A percentile compares a stretch with the other conserved stretches of the same genome.
Evolutionary conservation across 148 eudicot species (phyloP).

Genomic region (Rhododendron griersonianum): DNA sequence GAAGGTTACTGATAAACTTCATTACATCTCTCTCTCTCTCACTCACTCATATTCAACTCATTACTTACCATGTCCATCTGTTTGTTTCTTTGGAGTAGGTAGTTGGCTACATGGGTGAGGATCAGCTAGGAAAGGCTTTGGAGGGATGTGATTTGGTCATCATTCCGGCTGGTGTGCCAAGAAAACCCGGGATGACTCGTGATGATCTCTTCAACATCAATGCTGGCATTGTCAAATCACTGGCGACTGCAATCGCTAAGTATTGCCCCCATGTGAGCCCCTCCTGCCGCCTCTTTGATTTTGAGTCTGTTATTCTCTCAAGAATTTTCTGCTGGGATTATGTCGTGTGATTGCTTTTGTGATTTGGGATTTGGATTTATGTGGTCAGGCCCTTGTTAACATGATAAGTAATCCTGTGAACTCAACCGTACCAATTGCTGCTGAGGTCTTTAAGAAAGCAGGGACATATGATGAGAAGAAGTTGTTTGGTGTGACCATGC

Average conservation of each 20-base stretch:
- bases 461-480: slow-evolving; percentile 85
- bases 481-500: slow-evolving; percentile 91
- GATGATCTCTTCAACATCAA: slow-evolving; percentile 98
- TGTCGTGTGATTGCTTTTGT: not conserved
- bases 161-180: slow-evolving; percentile 97
- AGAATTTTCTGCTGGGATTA: not conserved
- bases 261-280: slow-evolving; percentile 82
- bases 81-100: slow-evolving; percentile 37
- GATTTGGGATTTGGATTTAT: slow-evolving; percentile 13
- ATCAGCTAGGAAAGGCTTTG: slow-evolving; percentile 65
- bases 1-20: not conserved
- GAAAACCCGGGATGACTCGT: slow-evolving; percentile 99
- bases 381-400: slow-evolving; percentile 70
- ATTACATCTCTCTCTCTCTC: not conserved
- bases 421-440: slow-evolving; percentile 92
- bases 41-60: not conserved
- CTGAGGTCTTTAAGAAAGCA: slow-evolving; percentile 89
- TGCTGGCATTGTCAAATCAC: slow-evolving; percentile 88
- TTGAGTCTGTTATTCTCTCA: not conserved
- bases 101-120: slow-evolving; percentile 53
- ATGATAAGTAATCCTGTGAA: slow-evolving; percentile 97
- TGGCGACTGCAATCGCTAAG: slow-evolving; percentile 70
- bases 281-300: not conserved
- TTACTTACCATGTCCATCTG: not conserved
- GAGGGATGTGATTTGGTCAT: slow-evolving; percentile 84